Conservation (phyloP, 805 yeast genomes). For the Cyberlindnera sargentensis region DNA sequence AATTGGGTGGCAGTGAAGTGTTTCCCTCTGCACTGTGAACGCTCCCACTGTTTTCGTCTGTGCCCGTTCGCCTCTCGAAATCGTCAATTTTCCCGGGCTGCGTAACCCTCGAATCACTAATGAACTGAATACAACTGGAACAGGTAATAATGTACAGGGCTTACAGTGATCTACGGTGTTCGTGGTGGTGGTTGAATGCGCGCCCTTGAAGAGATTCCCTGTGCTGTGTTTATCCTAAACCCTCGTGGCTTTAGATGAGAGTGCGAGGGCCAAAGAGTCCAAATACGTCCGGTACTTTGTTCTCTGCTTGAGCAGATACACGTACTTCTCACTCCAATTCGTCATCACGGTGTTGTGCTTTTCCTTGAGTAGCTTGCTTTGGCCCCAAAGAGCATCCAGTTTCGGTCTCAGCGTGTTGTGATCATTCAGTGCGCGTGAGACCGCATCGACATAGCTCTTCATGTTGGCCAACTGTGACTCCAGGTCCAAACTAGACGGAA, state of each 20-base stretch:
- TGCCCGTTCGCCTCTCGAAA: background rate
- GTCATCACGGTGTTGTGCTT: slow-evolving; percentile 28
- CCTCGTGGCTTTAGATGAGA: slow-evolving; percentile 18
- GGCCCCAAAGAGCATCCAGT: slow-evolving; percentile 31
- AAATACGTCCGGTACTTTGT: slow-evolving; percentile 28
- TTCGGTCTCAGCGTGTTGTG: slow-evolving; percentile 36
- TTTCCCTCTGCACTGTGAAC: too few relatives aligned
- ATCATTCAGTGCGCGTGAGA: slow-evolving; percentile 32
- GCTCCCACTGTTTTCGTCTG: too few relatives aligned
- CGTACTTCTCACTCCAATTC: slow-evolving; percentile 36
- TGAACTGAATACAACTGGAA: too few relatives aligned
- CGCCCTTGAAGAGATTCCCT: background rate
- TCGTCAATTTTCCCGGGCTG: too few relatives aligned
- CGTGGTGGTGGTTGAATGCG: too few relatives aligned
- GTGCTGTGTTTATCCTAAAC: slow-evolving; percentile 4
- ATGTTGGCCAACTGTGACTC: slow-evolving; percentile 34
- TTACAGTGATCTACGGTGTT: too few relatives aligned
- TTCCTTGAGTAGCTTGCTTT: slow-evolving; percentile 1
- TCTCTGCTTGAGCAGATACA: slow-evolving; percentile 29
- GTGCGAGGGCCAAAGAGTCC: slow-evolving; percentile 26
- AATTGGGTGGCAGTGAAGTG: background rate
- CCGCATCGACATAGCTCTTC: slow-evolving; percentile 30
- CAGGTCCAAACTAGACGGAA: slow-evolving; percentile 25
- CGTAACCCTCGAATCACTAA: too few relatives aligned
- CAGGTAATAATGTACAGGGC: too few relatives aligned